Percentiles rank a stretch among this genome's conserved stretches.
Conservation (phyloP, 805 yeast genomes). For the Candida argentea region DNA sequence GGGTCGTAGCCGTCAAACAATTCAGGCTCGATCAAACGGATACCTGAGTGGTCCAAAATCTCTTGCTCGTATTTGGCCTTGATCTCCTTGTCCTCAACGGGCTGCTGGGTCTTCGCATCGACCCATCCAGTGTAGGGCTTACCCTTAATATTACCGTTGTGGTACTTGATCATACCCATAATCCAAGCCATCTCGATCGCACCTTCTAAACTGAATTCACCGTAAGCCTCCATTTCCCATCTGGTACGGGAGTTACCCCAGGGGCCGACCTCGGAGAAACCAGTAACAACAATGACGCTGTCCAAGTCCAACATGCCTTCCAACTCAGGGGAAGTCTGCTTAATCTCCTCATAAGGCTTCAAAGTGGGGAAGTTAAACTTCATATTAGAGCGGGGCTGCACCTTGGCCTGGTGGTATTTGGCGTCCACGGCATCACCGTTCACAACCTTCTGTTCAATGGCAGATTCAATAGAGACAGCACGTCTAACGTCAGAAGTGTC, state of each 20-base stretch:
- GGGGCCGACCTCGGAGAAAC: slow-evolving; percentile 98
- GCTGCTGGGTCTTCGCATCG: slow-evolving; percentile 84
- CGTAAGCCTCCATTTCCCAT: slow-evolving; percentile 98
- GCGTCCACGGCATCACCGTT: slow-evolving; percentile 84
- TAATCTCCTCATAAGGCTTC: slow-evolving; percentile 67
- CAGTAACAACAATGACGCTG: slow-evolving; percentile 88
- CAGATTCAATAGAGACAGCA: slow-evolving; percentile 89
- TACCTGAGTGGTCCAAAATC: slow-evolving; percentile 90
- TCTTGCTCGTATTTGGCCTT: slow-evolving; percentile 85
- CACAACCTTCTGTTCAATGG: slow-evolving; percentile 77
- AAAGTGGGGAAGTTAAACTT: slow-evolving; percentile 87
- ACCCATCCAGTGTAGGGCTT: slow-evolving; percentile 96
- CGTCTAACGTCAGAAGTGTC: slow-evolving; percentile 88
- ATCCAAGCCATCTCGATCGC: slow-evolving; percentile 99
- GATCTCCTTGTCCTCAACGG: slow-evolving; percentile 91
- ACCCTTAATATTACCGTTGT: slow-evolving; percentile 82
- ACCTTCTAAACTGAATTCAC: slow-evolving; percentile 94
- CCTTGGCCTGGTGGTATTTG: slow-evolving; percentile 64
- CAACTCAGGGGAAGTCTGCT: slow-evolving; percentile 58
- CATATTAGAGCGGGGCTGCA: slow-evolving; percentile 93
- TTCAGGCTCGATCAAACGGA: slow-evolving; percentile 93
- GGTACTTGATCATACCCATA: slow-evolving; percentile 95
- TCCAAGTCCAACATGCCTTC: slow-evolving; percentile 91
- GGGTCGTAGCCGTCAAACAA: slow-evolving; percentile 92
- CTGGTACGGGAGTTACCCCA: slow-evolving; percentile 99